Conservation (phyloP, 352 stramenopile genomes). For the Saprolegnia parasitica region DNA sequence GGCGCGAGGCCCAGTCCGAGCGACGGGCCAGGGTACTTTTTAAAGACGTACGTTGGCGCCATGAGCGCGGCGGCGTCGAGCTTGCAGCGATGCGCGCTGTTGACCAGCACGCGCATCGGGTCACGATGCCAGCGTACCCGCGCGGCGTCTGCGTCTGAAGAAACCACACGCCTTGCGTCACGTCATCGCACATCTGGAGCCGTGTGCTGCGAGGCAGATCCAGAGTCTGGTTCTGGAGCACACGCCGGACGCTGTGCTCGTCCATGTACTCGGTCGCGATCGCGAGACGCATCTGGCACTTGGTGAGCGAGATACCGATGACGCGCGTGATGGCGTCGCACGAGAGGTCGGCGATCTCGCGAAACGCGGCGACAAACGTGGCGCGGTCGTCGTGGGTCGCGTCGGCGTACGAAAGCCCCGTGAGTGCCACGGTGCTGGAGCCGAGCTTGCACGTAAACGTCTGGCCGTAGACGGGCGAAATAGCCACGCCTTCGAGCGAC, state of each 20-base stretch:
- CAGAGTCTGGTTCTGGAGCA: not conserved
- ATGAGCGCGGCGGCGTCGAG: not conserved
- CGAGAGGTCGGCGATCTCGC: not conserved
- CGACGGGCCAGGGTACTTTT: not conserved
- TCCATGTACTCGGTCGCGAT: constrained; percentile 15
- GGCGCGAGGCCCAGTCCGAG: not conserved
- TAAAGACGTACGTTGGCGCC: not conserved
- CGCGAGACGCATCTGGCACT: not conserved
- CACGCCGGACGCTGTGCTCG: not conserved
- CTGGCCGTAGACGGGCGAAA: not conserved
- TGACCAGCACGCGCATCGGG: not conserved
- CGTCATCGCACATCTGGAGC: constrained; percentile 5
- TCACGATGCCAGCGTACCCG: not conserved
- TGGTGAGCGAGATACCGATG: constrained; percentile 4
- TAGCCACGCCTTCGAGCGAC: not conserved
- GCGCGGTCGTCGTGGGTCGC: not conserved
- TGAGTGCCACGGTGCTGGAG: not conserved
- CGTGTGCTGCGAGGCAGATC: not conserved
- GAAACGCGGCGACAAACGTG: not conserved
- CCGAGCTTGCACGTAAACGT: not conserved
- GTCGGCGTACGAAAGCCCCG: not conserved
- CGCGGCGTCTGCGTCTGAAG: constrained; percentile 2
- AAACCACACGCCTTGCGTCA: not conserved
- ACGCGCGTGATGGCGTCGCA: constrained; percentile 10
- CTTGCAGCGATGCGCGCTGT: not conserved